Percentiles rank a stretch among this genome's conserved stretches.
Evolutionary conservation across 2,329 filamentous ascomycete species (phyloP).

Genomic region (Fusarium tupiense): DNA sequence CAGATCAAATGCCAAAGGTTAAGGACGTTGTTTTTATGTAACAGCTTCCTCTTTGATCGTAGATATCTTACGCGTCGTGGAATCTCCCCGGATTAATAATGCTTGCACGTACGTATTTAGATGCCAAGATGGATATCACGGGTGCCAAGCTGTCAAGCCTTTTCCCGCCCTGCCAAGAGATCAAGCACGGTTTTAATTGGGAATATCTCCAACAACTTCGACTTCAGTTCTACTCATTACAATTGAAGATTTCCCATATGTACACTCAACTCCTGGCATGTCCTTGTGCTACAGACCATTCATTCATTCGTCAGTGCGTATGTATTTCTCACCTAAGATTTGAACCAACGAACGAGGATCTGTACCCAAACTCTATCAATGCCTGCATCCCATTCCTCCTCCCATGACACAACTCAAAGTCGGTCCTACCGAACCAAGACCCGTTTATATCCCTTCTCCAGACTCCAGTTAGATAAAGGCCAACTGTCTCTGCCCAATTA

Average conservation of each 20-base stretch:
- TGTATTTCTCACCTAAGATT: background rate
- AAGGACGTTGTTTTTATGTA: background rate
- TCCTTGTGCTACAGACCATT: background rate
- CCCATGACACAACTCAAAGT: background rate
- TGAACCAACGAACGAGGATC: background rate
- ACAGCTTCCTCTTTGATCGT: background rate
- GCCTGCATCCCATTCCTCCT: slow-evolving; percentile 7
- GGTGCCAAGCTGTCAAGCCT: slow-evolving; percentile 18
- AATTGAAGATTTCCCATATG: background rate
- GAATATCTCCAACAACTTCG: background rate
- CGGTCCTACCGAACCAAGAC: background rate
- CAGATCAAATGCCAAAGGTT: too few relatives aligned
- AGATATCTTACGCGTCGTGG: background rate
- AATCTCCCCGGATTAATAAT: background rate
- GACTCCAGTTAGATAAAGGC: slow-evolving; percentile 3
- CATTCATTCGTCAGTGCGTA: background rate
- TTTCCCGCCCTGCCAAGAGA: slow-evolving; percentile 15
- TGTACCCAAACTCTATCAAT: slow-evolving; percentile 1
- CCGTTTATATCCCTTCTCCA: background rate
- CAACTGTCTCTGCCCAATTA: slow-evolving; percentile 3
- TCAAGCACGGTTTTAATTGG: slow-evolving; percentile 15
- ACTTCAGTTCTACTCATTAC: background rate
- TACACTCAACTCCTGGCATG: background rate
- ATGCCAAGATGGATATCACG: slow-evolving; percentile 8
- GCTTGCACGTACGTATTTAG: too few relatives aligned